Evolutionary conservation across 129 eudicot species (phyloP).

Genomic region (Heracleum sosnowskyi): DNA sequence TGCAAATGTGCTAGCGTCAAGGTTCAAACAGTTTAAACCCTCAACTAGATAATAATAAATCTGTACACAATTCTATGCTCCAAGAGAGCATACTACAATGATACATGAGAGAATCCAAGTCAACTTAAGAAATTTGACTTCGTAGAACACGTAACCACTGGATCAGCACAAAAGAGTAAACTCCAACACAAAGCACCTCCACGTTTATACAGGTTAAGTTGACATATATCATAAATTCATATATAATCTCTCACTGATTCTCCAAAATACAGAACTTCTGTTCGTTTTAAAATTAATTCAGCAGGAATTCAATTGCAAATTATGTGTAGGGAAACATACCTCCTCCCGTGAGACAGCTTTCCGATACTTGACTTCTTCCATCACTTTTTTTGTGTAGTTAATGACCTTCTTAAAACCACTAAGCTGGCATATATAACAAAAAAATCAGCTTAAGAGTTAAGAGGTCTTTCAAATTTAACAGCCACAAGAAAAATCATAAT

Average conservation of each 20-base stretch:
- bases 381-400: conserved; percentile 80
- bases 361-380: conserved; percentile 85
- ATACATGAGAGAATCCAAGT: background rate
- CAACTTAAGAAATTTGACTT: background rate
- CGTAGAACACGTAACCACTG: background rate
- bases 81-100: background rate
- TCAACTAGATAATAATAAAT: background rate
- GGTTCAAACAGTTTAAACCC: background rate
- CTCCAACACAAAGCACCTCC: background rate
- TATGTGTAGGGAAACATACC: conserved; percentile 34
- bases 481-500: background rate
- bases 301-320: background rate
- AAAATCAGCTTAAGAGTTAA: background rate
- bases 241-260: background rate
- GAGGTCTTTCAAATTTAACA: background rate
- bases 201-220: background rate
- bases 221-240: background rate
- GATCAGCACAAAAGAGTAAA: background rate
- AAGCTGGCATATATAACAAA: conserved; percentile 55
- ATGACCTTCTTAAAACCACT: conserved; percentile 96
- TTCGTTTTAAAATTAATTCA: background rate
- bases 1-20: background rate
- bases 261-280: background rate
- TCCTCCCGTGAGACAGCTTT: conserved; percentile 86
- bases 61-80: background rate